phyloP scores from a whole-genome alignment of 139 green algal genomes.

The Closterium sp. region DNA sequence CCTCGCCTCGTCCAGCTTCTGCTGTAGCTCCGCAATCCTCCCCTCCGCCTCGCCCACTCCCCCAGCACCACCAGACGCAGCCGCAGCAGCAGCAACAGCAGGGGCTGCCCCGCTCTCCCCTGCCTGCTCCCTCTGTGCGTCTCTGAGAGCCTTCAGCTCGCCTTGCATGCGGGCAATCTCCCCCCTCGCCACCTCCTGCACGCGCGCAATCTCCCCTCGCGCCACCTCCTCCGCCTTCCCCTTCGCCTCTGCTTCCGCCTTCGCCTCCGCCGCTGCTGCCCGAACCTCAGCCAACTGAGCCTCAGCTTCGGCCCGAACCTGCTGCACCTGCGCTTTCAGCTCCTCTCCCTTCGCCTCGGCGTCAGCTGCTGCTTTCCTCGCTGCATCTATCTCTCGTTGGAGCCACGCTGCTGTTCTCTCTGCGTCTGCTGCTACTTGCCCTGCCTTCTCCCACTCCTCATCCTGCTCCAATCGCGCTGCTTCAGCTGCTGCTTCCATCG shows the following conservation, averaged over 20 bases:
- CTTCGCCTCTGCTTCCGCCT: not conserved
- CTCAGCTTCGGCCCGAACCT: not conserved
- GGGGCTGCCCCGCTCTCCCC: not conserved
- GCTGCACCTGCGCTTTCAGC: conserved; percentile 3
- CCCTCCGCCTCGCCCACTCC: not conserved
- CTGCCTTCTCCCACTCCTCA: not conserved
- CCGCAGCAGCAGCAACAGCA: not conserved
- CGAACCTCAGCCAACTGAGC: not conserved
- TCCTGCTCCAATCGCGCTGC: not conserved
- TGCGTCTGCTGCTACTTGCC: not conserved
- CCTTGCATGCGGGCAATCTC: not conserved
- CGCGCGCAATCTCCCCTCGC: not conserved
- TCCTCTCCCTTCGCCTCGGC: not conserved
- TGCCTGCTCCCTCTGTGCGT: not conserved
- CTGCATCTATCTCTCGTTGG: not conserved
- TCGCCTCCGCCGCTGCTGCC: not conserved
- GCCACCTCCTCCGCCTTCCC: not conserved
- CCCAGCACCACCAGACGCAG: not conserved
- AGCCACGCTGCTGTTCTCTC: not conserved
- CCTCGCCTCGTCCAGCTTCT: not conserved
- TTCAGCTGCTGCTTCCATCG: not conserved
- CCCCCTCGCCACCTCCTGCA: not conserved
- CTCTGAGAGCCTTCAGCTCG: not conserved
- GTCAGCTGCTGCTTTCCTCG: not conserved
- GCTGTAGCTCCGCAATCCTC: not conserved